These are phyloP conservation scores for Pulveroboletus ravenelii DNA, from an alignment of 768 basidiomycete species.

Conservation along the genomic window DNA sequence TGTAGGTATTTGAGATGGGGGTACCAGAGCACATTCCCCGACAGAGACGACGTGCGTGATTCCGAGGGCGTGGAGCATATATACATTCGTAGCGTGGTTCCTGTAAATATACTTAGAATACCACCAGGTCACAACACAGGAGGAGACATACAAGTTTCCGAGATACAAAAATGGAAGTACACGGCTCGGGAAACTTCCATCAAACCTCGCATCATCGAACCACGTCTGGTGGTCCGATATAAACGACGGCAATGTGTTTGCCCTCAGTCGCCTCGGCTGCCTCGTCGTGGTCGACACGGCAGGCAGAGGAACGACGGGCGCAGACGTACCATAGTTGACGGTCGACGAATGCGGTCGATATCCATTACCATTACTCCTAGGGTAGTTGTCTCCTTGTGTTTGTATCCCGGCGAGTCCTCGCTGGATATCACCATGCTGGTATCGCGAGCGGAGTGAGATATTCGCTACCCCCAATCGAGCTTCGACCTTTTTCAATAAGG, in stretches of 20 bases:
- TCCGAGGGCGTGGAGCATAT: conserved; percentile 92
- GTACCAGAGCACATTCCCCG: conserved; percentile 88
- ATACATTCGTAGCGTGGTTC: conserved; percentile 90
- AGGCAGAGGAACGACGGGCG: conserved; percentile 4
- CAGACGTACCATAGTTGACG: conserved; percentile 17
- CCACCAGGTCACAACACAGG: neutral
- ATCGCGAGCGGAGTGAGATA: conserved; percentile 21
- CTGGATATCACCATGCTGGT: conserved; percentile 20
- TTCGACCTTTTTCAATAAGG: conserved; percentile 69
- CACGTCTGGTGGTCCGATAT: conserved; percentile 79
- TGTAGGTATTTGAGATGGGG: conserved; percentile 51
- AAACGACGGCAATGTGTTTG: conserved; percentile 63
- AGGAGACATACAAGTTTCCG: conserved; percentile 78
- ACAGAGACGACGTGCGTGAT: conserved; percentile 98
- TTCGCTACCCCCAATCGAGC: conserved; percentile 33
- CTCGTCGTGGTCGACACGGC: conserved; percentile 17
- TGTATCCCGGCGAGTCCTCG: conserved; percentile 12
- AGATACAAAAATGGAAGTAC: conserved; percentile 91
- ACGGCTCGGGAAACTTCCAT: conserved; percentile 92
- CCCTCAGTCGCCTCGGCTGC: conserved; percentile 51
- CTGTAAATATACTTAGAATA: conserved; percentile 34
- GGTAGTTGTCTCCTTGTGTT: conserved; percentile 6
- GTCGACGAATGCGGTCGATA: conserved; percentile 21
- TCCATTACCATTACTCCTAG: conserved; percentile 11
- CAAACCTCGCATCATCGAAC: conserved; percentile 91